These are phyloP conservation scores for Cystobasidium ongulense DNA, from an alignment of 768 basidiomycete species.

Conservation along the genomic window DNA sequence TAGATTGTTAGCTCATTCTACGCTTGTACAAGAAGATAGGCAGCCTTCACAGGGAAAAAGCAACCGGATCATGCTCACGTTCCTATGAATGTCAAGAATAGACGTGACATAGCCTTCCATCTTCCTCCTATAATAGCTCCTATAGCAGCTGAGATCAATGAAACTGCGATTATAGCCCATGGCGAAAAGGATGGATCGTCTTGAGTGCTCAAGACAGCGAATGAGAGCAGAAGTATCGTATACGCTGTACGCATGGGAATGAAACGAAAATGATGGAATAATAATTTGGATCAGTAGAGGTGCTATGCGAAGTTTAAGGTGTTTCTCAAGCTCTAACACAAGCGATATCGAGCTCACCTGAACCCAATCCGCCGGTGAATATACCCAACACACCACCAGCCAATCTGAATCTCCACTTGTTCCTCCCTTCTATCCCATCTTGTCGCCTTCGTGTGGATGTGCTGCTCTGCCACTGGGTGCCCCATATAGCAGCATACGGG, in stretches of 20 bases:
- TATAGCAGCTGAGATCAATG: not conserved
- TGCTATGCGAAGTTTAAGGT: no score
- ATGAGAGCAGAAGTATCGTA: not conserved
- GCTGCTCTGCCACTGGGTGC: not conserved
- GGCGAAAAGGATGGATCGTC: constrained; percentile 8
- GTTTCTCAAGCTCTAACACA: no score
- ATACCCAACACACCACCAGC: constrained; percentile 17
- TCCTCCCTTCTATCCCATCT: not conserved
- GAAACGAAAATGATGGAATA: not conserved
- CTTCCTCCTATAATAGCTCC: not conserved
- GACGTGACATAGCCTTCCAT: constrained; percentile 5
- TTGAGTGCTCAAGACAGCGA: not conserved
- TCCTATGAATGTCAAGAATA: not conserved
- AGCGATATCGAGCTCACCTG: not conserved
- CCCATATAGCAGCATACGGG: constrained; percentile 13
- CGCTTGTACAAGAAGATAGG: no score
- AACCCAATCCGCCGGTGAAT: not conserved
- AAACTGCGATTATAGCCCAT: not conserved
- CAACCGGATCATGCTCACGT: not conserved
- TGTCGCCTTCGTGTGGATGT: not conserved
- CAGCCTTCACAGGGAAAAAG: not conserved
- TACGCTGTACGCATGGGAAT: not conserved
- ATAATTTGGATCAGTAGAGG: no score
- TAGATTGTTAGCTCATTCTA: no score
- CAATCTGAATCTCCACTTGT: not conserved